Conservation (phyloP, 2,329 filamentous ascomycete genomes). For the Bipolaris zeicola region DNA sequence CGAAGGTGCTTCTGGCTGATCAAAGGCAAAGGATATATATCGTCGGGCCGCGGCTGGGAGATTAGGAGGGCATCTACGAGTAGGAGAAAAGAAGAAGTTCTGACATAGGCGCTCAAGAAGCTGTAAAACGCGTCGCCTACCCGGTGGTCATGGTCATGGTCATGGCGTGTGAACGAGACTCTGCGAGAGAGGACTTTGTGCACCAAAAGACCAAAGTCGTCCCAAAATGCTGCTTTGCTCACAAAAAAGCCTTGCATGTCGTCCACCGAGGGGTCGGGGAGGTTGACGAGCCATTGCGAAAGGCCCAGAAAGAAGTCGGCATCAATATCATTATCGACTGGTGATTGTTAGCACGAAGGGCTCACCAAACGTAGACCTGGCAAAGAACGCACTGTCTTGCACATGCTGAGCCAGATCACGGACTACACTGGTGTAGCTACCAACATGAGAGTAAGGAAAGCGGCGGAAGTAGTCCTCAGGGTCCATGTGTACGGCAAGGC, state of each 20-base stretch:
- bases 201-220: constrained; percentile 39
- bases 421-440: constrained; percentile 26
- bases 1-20: constrained; percentile 40
- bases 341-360: constrained; percentile 18
- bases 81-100: constrained; percentile 32
- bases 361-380: neutral
- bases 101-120: constrained; percentile 40
- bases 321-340: constrained; percentile 27
- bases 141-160: constrained; percentile 31
- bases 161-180: constrained; percentile 37
- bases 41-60: constrained; percentile 20
- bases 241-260: constrained; percentile 33
- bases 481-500: constrained; percentile 28
- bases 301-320: constrained; percentile 32
- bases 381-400: constrained; percentile 28
- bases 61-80: constrained; percentile 35
- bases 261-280: constrained; percentile 31
- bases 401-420: constrained; percentile 34
- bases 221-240: constrained; percentile 42
- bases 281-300: constrained; percentile 34
- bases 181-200: constrained; percentile 36
- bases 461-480: constrained; percentile 37
- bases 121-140: constrained; percentile 33
- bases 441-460: constrained; percentile 38
- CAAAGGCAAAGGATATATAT: constrained; percentile 24